Base-by-base conservation (phyloP, 495 filamentous ascomycete genomes). In the Penicillium macrosclerotiorum region DNA sequence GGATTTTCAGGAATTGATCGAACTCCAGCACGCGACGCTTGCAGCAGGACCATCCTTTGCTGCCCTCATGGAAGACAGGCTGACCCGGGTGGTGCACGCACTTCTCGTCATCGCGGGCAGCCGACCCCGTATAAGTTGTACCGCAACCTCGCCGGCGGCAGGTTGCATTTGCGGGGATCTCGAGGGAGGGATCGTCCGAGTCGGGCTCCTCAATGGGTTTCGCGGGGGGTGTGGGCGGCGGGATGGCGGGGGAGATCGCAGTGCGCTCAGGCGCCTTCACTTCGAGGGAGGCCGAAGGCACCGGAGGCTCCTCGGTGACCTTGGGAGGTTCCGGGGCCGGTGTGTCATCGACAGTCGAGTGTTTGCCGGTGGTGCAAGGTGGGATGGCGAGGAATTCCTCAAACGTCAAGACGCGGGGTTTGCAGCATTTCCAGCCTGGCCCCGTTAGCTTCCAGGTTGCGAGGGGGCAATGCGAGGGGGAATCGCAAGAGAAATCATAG, bases 401-500 rank as follows among this genome's bases (percentile, higher is more conserved):
- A 60, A 99, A 99, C 38, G 92, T 96, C 53, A 99, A 78, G 52
- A 97, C 90, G 67, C 94, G 86, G 45, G 91, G 87, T 74, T 96
- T 99, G 78, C 93, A 99, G 73, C 93, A 99, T 75, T 95, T 96
- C 93, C 93, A 99, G 57, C 93, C 93, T 96, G 64, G 12, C 11
- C 14, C 8, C 29, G 36, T 55, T 27, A 51, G 48, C 31, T 12
- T 25, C 12, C 25, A 27, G 11, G 25, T 27, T 27, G 25, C 25
- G 25, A n/a, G 33, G 34, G 52, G 35, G 30, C 27, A 22, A 25
- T 8, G 22, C 12, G 14, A 22, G 26, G 31, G 22, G 9, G 12
- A 4, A 4, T 24, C 18, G 34, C 17, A 30, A n/a, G 22, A 16
- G 6, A 13, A 3, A 12, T 9, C 7, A 37, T 37, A n/a, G n/a